Evolutionary conservation across 2,329 filamentous ascomycete species (phyloP).

Genomic region (Sporothrix schenckii): DNA sequence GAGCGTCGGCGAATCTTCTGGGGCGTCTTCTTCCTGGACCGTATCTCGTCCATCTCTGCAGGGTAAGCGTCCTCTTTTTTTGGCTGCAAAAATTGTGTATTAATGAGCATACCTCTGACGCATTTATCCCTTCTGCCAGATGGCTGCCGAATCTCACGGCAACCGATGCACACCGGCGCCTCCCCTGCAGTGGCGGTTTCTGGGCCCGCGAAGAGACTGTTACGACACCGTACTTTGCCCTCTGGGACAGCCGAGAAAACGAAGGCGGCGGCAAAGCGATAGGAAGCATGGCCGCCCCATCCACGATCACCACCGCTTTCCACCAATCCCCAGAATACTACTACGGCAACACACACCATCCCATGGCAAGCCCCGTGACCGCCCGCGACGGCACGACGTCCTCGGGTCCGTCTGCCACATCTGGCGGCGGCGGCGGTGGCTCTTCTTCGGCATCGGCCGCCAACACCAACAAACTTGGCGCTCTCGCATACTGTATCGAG

Average conservation of each 20-base stretch:
- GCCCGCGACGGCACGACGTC: conserved; percentile 1
- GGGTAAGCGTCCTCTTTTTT: conserved; percentile 22
- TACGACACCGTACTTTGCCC: conserved; percentile 42
- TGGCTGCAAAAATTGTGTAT: not conserved
- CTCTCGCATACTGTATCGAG: conserved; percentile 47
- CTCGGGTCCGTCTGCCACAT: not conserved
- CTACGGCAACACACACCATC: conserved; percentile 7
- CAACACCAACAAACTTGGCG: conserved; percentile 39
- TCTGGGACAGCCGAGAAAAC: not conserved
- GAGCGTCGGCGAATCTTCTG: conserved; percentile 44
- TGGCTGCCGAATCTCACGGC: conserved; percentile 44
- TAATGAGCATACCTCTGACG: not conserved
- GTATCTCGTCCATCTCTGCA: conserved; percentile 41
- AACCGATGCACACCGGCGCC: conserved; percentile 42
- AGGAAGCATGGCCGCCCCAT: conserved; percentile 12
- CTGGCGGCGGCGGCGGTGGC: not conserved
- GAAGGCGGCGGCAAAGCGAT: not conserved
- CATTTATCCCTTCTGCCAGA: conserved; percentile 19
- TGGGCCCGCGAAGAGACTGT: conserved; percentile 43
- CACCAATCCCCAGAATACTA: conserved; percentile 16
- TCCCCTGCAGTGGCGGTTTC: conserved; percentile 43
- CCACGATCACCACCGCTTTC: not conserved
- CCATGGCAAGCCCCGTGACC: conserved; percentile 15
- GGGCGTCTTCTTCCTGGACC: conserved; percentile 46
- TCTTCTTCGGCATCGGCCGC: not conserved